Evolutionary conservation across 768 basidiomycete species (phyloP).

Genomic region (Symmetrospora coprosmae): DNA sequence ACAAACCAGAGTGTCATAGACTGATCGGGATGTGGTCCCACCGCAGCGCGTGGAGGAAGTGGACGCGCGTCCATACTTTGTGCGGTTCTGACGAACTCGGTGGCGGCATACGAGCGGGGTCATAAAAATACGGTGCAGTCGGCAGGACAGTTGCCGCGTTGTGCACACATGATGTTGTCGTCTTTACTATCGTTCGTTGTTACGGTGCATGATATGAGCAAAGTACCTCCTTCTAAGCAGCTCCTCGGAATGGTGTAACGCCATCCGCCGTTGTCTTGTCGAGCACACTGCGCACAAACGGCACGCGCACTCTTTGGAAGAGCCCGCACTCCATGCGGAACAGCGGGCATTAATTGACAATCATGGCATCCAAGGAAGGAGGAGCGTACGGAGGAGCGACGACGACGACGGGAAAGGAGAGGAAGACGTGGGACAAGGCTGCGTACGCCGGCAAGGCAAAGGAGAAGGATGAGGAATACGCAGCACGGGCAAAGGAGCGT

Average conservation of each 20-base stretch:
- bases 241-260: too few species aligned
- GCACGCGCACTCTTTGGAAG: too few species aligned
- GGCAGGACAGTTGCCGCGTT: not conserved
- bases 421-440: slow-evolving; percentile 90
- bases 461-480: slow-evolving; percentile 41
- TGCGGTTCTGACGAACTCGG: not conserved
- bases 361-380: not conserved
- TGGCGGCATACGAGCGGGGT: too few species aligned
- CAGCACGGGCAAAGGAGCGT: not conserved
- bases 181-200: too few species aligned
- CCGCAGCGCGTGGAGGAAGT: slow-evolving; percentile 20
- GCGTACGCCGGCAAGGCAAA: slow-evolving; percentile 69
- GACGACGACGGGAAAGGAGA: slow-evolving; percentile 24
- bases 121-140: not conserved
- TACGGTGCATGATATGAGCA: too few species aligned
- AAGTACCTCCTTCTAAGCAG: too few species aligned
- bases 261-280: too few species aligned
- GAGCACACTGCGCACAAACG: too few species aligned
- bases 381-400: slow-evolving; percentile 9
- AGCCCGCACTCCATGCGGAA: too few species aligned
- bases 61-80: slow-evolving; percentile 16
- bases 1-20: not conserved
- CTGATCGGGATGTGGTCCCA: not conserved
- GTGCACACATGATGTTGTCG: not conserved
- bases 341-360: too few species aligned